These are phyloP conservation scores for Paecilomyces formosus DNA, from an alignment of 2,329 filamentous ascomycete genomes.

Conservation along the genomic window DNA sequence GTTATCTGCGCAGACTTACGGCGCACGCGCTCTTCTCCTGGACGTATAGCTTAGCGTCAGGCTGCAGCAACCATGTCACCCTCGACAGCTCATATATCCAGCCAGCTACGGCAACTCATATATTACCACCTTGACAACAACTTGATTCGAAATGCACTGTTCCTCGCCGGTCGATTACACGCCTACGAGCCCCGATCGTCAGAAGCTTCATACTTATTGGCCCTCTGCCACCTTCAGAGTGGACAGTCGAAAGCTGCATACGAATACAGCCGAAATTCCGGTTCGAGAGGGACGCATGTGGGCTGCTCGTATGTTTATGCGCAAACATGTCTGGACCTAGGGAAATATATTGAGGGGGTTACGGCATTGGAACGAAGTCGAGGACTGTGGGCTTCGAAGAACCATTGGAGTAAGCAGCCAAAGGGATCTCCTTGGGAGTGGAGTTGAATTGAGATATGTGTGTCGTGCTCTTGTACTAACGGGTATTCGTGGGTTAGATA, in stretches of 20 bases:
- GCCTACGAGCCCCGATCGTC: constrained; percentile 75
- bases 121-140: constrained; percentile 83
- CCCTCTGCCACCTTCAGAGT: constrained; percentile 75
- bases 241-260: constrained; percentile 80
- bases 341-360: constrained; percentile 73
- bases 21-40: constrained; percentile 1
- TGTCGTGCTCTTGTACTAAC: neutral
- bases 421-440: neutral
- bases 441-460: neutral
- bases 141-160: constrained; percentile 80
- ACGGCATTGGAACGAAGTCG: constrained; percentile 75
- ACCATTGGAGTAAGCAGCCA: constrained; percentile 61
- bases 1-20: neutral
- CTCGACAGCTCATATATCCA: constrained; percentile 46
- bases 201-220: constrained; percentile 75
- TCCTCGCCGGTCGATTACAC: constrained; percentile 79
- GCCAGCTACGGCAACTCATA: constrained; percentile 58
- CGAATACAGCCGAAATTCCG: constrained; percentile 67
- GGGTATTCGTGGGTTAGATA: constrained; percentile 34
- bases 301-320: constrained; percentile 90
- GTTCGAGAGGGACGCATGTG: constrained; percentile 64
- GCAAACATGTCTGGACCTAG: constrained; percentile 74
- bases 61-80: constrained; percentile 45
- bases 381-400: constrained; percentile 66
- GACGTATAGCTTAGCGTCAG: neutral